phyloP scores from a whole-genome alignment of 2,329 filamentous ascomycete genomes.

The Colletotrichum musicola region DNA sequence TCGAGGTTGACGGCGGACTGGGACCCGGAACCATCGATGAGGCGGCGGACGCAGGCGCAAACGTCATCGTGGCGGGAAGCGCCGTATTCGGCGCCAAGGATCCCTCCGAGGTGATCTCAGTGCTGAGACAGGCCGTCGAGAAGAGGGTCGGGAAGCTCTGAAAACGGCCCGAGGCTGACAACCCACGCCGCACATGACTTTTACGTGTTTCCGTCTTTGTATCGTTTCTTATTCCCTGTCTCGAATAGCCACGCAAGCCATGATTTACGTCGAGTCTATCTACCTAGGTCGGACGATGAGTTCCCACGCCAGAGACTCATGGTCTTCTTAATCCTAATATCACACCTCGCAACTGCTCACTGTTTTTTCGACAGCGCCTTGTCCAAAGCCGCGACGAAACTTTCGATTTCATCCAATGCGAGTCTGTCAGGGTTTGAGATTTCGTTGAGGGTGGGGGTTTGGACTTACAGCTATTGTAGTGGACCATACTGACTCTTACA shows the following conservation, averaged over 20 bases:
- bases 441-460: no score
- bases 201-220: neutral
- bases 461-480: slow-evolving; percentile 77
- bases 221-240: slow-evolving; percentile 1
- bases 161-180: slow-evolving; percentile 5
- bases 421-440: neutral
- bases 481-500: slow-evolving; percentile 77
- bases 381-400: slow-evolving; percentile 65
- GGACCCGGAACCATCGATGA: slow-evolving; percentile 91
- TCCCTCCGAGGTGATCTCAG: slow-evolving; percentile 86
- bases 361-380: slow-evolving; percentile 54
- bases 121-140: slow-evolving; percentile 84
- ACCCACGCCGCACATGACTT: slow-evolving; percentile 26
- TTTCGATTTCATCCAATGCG: slow-evolving; percentile 68
- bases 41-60: slow-evolving; percentile 94
- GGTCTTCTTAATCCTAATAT: slow-evolving; percentile 32
- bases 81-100: slow-evolving; percentile 95
- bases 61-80: slow-evolving; percentile 97
- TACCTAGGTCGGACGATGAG: slow-evolving; percentile 25
- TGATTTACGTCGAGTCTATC: slow-evolving; percentile 23
- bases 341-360: slow-evolving; percentile 13
- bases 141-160: slow-evolving; percentile 60
- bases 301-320: neutral
- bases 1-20: slow-evolving; percentile 95
- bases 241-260: slow-evolving; percentile 32